Conservation (phyloP, 768 basidiomycete species). For the Calocybe indica region DNA sequence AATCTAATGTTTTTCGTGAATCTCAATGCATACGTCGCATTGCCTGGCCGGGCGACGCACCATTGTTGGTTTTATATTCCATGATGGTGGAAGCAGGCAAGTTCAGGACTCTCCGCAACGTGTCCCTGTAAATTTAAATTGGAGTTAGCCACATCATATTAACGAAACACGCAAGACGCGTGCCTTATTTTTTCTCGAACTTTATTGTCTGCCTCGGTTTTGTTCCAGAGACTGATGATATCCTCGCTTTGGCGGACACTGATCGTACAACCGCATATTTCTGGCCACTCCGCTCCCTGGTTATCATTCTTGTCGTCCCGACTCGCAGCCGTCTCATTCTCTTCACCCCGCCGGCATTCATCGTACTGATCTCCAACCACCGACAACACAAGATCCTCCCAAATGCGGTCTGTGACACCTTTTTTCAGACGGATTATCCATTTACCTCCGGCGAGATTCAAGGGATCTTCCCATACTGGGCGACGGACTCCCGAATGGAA, state of each 20-base stretch:
- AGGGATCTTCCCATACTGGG: constrained; percentile 95
- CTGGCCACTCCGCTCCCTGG: constrained; percentile 51
- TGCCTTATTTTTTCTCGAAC: constrained; percentile 80
- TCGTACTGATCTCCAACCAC: constrained; percentile 90
- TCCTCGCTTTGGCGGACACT: constrained; percentile 92
- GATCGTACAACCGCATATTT: constrained; percentile 94
- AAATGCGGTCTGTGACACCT: constrained; percentile 83
- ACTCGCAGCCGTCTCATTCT: constrained; percentile 18
- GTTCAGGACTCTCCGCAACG: constrained; percentile 68
- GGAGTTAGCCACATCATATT: not conserved
- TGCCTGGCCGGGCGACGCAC: constrained; percentile 38
- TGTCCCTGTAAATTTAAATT: constrained; percentile 48
- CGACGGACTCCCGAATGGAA: constrained; percentile 82
- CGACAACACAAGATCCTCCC: constrained; percentile 86
- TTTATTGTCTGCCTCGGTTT: constrained; percentile 69
- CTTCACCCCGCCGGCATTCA: constrained; percentile 39
- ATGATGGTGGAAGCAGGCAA: constrained; percentile 75
- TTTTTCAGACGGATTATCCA: constrained; percentile 94
- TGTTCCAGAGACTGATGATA: constrained; percentile 91
- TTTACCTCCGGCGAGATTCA: constrained; percentile 84
- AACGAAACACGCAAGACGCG: constrained; percentile 19
- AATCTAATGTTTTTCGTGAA: constrained; percentile 42
- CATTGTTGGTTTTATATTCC: constrained; percentile 95
- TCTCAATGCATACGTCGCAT: not conserved
- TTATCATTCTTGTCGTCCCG: constrained; percentile 32